Evolutionary conservation across 2,329 filamentous ascomycete species (phyloP).

Genomic region (Cladosporium sp.): DNA sequence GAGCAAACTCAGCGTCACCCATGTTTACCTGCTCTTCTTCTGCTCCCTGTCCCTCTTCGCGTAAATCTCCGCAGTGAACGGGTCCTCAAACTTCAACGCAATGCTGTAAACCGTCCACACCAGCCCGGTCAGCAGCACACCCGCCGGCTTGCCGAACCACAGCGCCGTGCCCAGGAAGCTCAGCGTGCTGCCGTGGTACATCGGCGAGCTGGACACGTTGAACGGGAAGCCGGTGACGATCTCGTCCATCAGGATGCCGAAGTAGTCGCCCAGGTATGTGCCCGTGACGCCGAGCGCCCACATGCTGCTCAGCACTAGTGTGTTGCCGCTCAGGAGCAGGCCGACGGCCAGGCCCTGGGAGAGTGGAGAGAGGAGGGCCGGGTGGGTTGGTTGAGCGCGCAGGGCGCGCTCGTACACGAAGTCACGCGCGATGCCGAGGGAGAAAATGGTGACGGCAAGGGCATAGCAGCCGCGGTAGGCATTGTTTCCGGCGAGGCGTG

Average conservation of each 20-base stretch:
- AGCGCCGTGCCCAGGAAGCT: conserved; percentile 88
- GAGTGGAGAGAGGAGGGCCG: conserved; percentile 63
- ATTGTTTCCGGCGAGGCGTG: conserved; percentile 79
- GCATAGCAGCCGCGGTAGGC: conserved; percentile 81
- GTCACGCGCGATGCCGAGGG: conserved; percentile 84
- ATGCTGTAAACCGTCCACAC: conserved; percentile 78
- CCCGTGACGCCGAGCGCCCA: conserved; percentile 91
- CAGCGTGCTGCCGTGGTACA: conserved; percentile 94
- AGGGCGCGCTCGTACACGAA: conserved; percentile 77
- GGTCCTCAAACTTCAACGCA: conserved; percentile 85
- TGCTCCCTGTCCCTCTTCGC: conserved; percentile 69
- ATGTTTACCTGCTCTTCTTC: conserved; percentile 31
- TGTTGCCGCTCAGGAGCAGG: conserved; percentile 74
- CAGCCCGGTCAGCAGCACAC: conserved; percentile 71
- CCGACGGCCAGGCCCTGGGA: conserved; percentile 66
- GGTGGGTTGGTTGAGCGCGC: conserved; percentile 71
- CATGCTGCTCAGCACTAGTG: conserved; percentile 84
- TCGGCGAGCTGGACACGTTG: conserved; percentile 84
- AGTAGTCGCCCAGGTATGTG: conserved; percentile 97
- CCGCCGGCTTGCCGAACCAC: conserved; percentile 83
- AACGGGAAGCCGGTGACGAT: conserved; percentile 96
- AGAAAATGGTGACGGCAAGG: conserved; percentile 87
- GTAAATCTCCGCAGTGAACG: conserved; percentile 92
- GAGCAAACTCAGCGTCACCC: conserved; percentile 12
- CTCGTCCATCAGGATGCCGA: conserved; percentile 94